phyloP scores from a whole-genome alignment of 306 rosid genomes.

The Astragalus glycyphyllos region DNA sequence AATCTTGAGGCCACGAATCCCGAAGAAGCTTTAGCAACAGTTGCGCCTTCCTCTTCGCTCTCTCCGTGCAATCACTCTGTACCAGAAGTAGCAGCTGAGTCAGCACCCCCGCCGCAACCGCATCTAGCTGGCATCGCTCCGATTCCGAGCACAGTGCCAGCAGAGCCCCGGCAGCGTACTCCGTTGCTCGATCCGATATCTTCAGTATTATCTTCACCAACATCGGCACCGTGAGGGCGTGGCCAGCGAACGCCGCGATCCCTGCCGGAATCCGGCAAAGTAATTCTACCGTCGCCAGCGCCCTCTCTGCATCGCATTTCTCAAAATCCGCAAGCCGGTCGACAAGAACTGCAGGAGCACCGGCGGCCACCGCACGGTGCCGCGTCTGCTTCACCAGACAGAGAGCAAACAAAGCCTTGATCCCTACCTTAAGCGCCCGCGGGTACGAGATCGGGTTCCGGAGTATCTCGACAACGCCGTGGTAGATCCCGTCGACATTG shows the following conservation, averaged over 20 bases:
- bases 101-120: conserved; percentile 83
- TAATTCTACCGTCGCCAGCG: conserved; percentile 80
- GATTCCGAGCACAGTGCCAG: conserved; percentile 78
- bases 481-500: conserved; percentile 66
- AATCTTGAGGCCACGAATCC: conserved; percentile 97
- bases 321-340: conserved; percentile 80
- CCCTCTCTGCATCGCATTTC: conserved; percentile 85
- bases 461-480: conserved; percentile 73
- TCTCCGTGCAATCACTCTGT: conserved; percentile 90
- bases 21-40: conserved; percentile 88
- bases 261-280: conserved; percentile 74
- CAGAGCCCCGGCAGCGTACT: conserved; percentile 88
- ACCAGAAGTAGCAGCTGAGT: conserved; percentile 80
- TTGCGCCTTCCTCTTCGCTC: conserved; percentile 96
- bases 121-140: conserved; percentile 65
- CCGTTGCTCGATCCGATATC: conserved; percentile 88
- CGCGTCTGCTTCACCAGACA: conserved; percentile 83
- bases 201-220: conserved; percentile 82
- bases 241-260: conserved; percentile 59
- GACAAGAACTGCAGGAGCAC: conserved; percentile 69
- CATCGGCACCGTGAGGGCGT: conserved; percentile 84
- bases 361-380: conserved; percentile 70
- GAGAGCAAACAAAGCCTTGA: conserved; percentile 76
- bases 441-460: conserved; percentile 60
- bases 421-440: conserved; percentile 72